Base-by-base conservation (phyloP, 495 filamentous ascomycete genomes). In the Penicillium herquei region DNA sequence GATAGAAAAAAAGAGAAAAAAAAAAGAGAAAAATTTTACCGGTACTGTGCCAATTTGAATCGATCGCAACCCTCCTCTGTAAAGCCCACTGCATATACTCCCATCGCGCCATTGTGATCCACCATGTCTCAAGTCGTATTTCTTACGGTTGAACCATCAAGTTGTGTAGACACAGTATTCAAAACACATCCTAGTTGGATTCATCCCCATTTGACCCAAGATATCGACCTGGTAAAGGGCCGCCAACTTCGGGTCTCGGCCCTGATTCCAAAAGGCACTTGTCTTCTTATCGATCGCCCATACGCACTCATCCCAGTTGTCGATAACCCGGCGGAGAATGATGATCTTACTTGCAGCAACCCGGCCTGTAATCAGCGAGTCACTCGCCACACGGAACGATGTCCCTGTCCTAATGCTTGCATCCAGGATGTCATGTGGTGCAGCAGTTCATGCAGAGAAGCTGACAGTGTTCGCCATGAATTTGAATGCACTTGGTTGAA, bases 401-500 rank as follows among this genome's bases (percentile, higher is more conserved):
- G 30, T 6, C 8, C 52, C 1, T 75, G 72, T 41, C 58, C 62
- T 8, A 66, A 64, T 45, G 30, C 44, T 32, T 75, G 72, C 57
- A 54, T 62, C 13, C 41, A 56, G 1, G 69, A 75, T 18, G 72
- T 75, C 33, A 34, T 49, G 5, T 75, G 72, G 72, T 75, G 72
- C 59, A 61, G 56, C 40, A 35, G 11, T 8, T 17, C 43, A 3
- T 75, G 72, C 37, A 61, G 48, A 21, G 54, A 58, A 1, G 45
- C 57, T 7, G 70, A 73, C 48, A 39, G 51, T 41, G 7, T 41
- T 7, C 68, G 70, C 1, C 72, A 75, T 55, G 61, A 18, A 0
- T 71, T 75, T 35, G 72, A 75, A 58, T 75, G 72, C 16, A 61
- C 49, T 13, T 75, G 72, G 72, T 58, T 75, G 10, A 63, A 70